These are phyloP conservation scores for Chytriomyces hyalinus DNA, from an alignment of 192 early-diverging fungal species.

Conservation along the genomic window DNA sequence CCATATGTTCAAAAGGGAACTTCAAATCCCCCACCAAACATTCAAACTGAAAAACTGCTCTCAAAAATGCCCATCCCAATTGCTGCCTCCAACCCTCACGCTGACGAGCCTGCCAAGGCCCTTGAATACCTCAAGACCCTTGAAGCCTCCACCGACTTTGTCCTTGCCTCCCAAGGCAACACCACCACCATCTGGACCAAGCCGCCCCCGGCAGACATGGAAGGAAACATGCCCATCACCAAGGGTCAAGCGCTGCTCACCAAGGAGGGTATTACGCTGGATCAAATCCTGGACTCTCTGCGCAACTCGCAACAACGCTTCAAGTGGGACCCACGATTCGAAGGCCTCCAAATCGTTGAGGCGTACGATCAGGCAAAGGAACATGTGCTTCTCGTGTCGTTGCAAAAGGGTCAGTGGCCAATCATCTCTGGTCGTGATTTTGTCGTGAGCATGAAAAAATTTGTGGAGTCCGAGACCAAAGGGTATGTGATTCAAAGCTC, in stretches of 20 bases:
- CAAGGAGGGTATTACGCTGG: slow-evolving; percentile 3
- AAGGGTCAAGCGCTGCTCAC: slow-evolving; percentile 1
- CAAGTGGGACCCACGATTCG: slow-evolving; percentile 28
- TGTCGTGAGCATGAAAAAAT: background rate
- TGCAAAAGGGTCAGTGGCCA: slow-evolving; percentile 25
- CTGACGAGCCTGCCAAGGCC: background rate
- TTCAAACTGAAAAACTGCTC: background rate
- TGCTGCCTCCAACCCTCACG: slow-evolving; percentile 1
- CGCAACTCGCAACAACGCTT: slow-evolving; percentile 8
- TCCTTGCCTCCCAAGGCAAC: slow-evolving; percentile 8
- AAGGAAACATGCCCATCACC: slow-evolving; percentile 20
- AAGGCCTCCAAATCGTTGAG: slow-evolving; percentile 12
- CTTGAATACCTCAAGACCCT: slow-evolving; percentile 10
- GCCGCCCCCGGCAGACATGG: background rate
- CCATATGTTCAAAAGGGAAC: too few species aligned
- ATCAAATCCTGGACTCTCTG: slow-evolving; percentile 15
- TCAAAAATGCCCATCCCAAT: slow-evolving; percentile 10
- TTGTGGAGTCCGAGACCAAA: slow-evolving; percentile 13
- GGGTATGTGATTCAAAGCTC: slow-evolving; percentile 11
- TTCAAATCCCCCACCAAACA: too few species aligned
- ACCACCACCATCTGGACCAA: slow-evolving; percentile 15
- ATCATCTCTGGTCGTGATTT: slow-evolving; percentile 29
- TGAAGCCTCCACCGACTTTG: slow-evolving; percentile 10
- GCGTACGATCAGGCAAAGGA: background rate
- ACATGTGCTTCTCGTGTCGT: background rate